A percentile compares a stretch with the other conserved stretches of the same genome.
These are phyloP conservation scores for Dysphania ambrosioides DNA, from an alignment of 148 eudicot species.

Conservation along the genomic window DNA sequence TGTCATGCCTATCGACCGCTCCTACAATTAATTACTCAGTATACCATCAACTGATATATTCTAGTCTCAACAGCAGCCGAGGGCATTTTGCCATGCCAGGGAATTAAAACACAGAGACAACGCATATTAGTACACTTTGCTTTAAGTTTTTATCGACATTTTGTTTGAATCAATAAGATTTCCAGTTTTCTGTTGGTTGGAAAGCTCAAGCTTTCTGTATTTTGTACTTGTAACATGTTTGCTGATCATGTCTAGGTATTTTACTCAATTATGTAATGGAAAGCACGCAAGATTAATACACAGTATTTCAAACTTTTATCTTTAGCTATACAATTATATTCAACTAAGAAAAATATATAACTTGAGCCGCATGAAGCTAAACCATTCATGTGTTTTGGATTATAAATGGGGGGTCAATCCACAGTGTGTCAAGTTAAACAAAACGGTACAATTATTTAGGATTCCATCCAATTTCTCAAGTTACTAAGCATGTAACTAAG, in stretches of 20 bases:
- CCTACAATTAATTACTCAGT: neutral
- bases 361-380: no score
- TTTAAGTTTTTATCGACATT: neutral
- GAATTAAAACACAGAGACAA: neutral
- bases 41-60: neutral
- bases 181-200: neutral
- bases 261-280: slow-evolving; percentile 24
- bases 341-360: no score
- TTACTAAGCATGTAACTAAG: no score
- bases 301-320: neutral
- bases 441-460: no score
- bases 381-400: no score
- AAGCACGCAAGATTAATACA: slow-evolving; percentile 43
- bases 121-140: neutral
- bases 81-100: neutral
- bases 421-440: no score
- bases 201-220: neutral
- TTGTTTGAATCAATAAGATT: neutral
- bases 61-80: neutral
- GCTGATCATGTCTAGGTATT: neutral
- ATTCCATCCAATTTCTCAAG: no score
- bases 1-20: slow-evolving; percentile 48
- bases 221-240: neutral
- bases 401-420: no score
- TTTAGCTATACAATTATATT: no score